These are phyloP conservation scores for Trametes polyzona DNA, from an alignment of 1,284 basidiomycete species.

Conservation along the genomic window DNA sequence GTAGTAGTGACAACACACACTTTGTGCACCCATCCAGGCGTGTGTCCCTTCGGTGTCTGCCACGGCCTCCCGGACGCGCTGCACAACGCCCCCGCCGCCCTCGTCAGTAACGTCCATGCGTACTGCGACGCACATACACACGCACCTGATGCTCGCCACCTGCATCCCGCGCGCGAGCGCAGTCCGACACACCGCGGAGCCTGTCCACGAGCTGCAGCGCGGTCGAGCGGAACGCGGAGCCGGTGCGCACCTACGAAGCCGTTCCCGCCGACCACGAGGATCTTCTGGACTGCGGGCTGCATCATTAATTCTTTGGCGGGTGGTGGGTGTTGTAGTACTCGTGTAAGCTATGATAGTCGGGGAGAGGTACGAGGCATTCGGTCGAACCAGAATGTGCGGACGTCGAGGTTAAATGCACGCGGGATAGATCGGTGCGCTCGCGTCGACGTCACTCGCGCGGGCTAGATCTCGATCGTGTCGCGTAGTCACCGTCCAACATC, in stretches of 20 bases:
- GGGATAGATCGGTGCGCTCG: slow-evolving; percentile 1
- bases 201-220: slow-evolving; percentile 44
- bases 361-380: not conserved
- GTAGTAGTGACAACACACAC: too few species aligned
- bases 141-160: slow-evolving; percentile 88
- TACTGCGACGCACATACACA: slow-evolving; percentile 2
- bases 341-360: not conserved
- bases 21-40: slow-evolving; percentile 83
- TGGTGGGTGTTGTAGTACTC: not conserved
- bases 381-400: too few species aligned
- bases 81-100: not conserved
- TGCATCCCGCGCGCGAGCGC: slow-evolving; percentile 84
- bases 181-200: slow-evolving; percentile 89
- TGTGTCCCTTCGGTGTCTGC: slow-evolving; percentile 86
- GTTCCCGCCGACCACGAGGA: slow-evolving; percentile 93
- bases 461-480: slow-evolving; percentile 15
- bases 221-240: not conserved
- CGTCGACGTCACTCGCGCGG: slow-evolving; percentile 17
- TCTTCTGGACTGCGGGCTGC: slow-evolving; percentile 50
- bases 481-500: not conserved
- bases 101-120: not conserved
- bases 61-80: slow-evolving; percentile 90
- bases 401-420: not conserved
- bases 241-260: slow-evolving; percentile 82
- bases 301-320: slow-evolving; percentile 11